Evolutionary conservation across 1,284 basidiomycete genomes (phyloP), one percentile per base, ranked within the genome.

Genomic region (Ustilago esculenta): DNA sequence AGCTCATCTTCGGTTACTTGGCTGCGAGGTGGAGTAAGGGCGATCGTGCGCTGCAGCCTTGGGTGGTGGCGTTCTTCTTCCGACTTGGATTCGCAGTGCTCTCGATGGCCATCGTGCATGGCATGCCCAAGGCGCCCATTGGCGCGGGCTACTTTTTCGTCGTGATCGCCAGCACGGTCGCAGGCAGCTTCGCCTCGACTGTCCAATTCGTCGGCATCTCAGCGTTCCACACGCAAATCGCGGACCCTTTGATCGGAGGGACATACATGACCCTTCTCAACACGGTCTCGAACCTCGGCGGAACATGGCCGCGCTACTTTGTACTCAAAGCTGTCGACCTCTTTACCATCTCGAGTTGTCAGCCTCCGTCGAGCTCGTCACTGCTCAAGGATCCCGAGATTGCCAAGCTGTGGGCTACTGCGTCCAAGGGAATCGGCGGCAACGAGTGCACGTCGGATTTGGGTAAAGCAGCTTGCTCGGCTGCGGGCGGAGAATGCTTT

Each of bases 171-270:
- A 90, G 92, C 68, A 98, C 93, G 0, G 88, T 98, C 17, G 74
- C 92, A 17, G 88, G 90, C 17, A 91, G 90, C 21, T 92, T 98
- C 80, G 87, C 93, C 1, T 94, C 92, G 49, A 98, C 96, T 7
- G 90, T 98, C 10, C 95, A 98, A 83, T 99, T 98, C 78, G 95
- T 98, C 18, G 94, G 95, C 15, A 94, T 98, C 72, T 92, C 93
- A 9, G 95, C 96, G 4, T 98, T 98, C 87, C 95, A 98, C 81
- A 98, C 94, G 2, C 89, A 92, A 61, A 90, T 99, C 47, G 94
- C 96, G 0, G 96, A 99, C 81, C 96, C 96, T 0, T 80, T 97
- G 14, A 98, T 99, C 63, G 96, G 96, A 25, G 96, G 80, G 32
- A 81, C 80, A 1, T 81, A 81, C 65, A 80, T 81, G 78, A 81